phyloP scores from a whole-genome alignment of 2,329 filamentous ascomycete genomes.

The Lachnellula cervina region DNA sequence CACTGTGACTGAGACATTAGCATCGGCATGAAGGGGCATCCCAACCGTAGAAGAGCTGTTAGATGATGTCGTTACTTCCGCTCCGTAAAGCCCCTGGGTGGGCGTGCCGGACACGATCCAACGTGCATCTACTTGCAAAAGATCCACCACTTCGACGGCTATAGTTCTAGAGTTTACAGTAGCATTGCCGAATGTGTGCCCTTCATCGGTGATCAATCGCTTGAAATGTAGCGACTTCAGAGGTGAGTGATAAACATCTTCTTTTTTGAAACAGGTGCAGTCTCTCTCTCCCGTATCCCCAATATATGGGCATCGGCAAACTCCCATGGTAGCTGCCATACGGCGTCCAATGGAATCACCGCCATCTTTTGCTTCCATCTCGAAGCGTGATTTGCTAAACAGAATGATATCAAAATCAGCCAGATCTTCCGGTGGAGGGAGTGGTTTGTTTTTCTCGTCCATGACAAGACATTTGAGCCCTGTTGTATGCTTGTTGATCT shows the following conservation, averaged over 20 bases:
- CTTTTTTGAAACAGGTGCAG: constrained; percentile 38
- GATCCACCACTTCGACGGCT: constrained; percentile 47
- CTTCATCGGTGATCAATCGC: constrained; percentile 86
- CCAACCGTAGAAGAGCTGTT: constrained; percentile 3
- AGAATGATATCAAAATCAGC: constrained; percentile 69
- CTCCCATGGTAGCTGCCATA: not conserved
- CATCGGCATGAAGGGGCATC: not conserved
- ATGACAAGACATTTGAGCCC: constrained; percentile 63
- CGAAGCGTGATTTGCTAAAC: constrained; percentile 70
- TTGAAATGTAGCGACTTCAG: constrained; percentile 75
- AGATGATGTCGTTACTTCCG: constrained; percentile 42
- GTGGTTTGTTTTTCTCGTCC: constrained; percentile 42
- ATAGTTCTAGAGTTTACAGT: constrained; percentile 51
- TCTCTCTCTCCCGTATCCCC: constrained; percentile 38
- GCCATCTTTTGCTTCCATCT: constrained; percentile 55
- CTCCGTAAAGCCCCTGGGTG: constrained; percentile 74
- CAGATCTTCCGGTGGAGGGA: constrained; percentile 57
- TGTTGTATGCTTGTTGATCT: constrained; percentile 72
- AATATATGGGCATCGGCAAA: constrained; percentile 28
- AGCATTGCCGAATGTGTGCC: constrained; percentile 73
- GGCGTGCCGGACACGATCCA: constrained; percentile 94
- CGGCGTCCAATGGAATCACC: constrained; percentile 40
- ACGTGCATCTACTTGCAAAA: constrained; percentile 61
- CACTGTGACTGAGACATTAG: not conserved
- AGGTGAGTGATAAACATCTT: constrained; percentile 50